Percentiles rank a stretch among this genome's conserved stretches.
phyloP scores from a whole-genome alignment of 257 asterid species.

The Solanum microdontum region DNA sequence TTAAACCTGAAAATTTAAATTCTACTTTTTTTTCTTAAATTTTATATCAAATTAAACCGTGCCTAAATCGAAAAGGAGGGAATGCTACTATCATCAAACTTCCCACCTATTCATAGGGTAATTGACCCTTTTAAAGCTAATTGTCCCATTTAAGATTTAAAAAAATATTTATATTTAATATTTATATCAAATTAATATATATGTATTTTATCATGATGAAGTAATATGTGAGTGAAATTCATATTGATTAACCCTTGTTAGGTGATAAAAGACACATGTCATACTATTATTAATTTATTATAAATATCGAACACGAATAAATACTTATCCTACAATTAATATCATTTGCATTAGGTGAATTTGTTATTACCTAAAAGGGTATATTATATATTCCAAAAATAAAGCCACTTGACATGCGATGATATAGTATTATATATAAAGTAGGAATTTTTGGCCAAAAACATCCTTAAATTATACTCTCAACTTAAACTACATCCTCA shows the following conservation, averaged over 20 bases:
- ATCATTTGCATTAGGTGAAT: background rate
- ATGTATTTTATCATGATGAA: background rate
- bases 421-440: no score
- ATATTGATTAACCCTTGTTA: background rate
- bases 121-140: background rate
- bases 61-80: no score
- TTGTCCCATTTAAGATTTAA: background rate
- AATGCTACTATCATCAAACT: background rate
- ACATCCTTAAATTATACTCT: no score
- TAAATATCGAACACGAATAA: background rate
- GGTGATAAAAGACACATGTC: background rate
- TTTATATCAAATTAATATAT: background rate
- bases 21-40: no score
- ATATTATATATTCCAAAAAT: no score
- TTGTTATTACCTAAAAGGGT: background rate
- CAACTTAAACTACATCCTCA: no score
- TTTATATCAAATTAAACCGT: no score
- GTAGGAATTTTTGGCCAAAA: no score
- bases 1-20: no score
- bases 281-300: background rate
- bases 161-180: background rate
- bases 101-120: background rate
- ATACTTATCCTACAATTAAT: background rate
- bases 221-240: background rate
- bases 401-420: background rate